Conservation (phyloP, 2,329 filamentous ascomycete genomes). For the Clarireedia sp. region DNA sequence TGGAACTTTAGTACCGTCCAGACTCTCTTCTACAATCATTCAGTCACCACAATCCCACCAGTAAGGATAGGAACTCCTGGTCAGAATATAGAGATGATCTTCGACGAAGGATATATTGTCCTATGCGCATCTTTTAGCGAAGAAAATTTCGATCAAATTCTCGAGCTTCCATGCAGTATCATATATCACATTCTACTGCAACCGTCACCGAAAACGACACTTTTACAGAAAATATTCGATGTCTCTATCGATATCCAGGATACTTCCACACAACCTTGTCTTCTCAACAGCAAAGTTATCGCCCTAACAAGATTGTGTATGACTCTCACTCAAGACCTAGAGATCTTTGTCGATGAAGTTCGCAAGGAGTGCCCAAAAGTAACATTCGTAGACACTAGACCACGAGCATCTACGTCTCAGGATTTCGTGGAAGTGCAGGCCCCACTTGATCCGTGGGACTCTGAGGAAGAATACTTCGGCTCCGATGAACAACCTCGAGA, state of each 20-base stretch:
- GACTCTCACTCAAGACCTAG: not conserved
- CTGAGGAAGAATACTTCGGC: not conserved
- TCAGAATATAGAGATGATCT: not conserved
- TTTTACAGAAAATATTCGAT: not conserved
- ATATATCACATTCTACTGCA: not conserved
- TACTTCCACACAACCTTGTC: not conserved
- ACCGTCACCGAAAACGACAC: not conserved
- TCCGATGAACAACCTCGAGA: no score
- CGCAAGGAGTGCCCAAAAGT: not conserved
- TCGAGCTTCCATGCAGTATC: conserved; percentile 4
- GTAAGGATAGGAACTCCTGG: not conserved
- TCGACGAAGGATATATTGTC: conserved; percentile 3
- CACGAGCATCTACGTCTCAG: not conserved
- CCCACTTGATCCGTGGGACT: not conserved
- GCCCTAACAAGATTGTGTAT: not conserved
- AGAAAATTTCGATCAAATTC: conserved; percentile 9
- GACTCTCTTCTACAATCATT: conserved; percentile 6
- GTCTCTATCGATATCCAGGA: not conserved
- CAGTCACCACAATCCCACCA: not conserved
- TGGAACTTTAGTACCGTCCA: not conserved
- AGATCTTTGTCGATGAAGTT: not conserved
- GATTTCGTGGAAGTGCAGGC: no score
- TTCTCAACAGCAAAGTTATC: not conserved
- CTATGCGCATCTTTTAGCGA: conserved; percentile 3
- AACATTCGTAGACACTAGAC: no score